Percentiles rank a stretch among this genome's conserved stretches.
These are phyloP conservation scores for Pigoraptor vietnamica DNA, from an alignment of 78 protist species.

Conservation along the genomic window DNA sequence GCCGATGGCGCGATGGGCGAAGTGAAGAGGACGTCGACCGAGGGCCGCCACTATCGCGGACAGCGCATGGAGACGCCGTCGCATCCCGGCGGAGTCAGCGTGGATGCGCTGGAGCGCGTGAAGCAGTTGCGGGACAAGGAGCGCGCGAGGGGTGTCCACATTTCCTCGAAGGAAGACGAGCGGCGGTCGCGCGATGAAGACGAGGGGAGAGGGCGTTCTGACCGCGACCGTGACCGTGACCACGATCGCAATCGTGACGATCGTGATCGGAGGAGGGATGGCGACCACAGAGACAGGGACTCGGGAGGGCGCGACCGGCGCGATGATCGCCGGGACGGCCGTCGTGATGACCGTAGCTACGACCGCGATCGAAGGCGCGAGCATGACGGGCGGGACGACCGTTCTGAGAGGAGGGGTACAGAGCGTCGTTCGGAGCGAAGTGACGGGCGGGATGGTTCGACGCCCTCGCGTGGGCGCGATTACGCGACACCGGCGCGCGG, in stretches of 20 bases:
- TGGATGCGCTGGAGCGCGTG: not conserved
- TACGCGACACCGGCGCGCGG: not conserved
- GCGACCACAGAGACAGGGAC: too few relatives aligned
- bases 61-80: constrained; percentile 12
- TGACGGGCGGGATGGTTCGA: too few relatives aligned
- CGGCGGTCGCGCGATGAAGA: not conserved
- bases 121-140: not conserved
- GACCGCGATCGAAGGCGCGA: not conserved
- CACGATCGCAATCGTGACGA: not conserved
- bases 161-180: not conserved
- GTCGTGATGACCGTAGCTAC: not conserved
- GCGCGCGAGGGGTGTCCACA: not conserved
- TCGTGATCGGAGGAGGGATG: not conserved
- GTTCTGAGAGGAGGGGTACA: too few relatives aligned
- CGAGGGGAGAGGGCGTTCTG: not conserved
- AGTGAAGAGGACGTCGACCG: not conserved
- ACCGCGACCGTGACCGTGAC: not conserved
- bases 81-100: constrained; percentile 13
- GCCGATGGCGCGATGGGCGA: not conserved
- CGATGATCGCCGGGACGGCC: not conserved
- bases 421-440: too few relatives aligned
- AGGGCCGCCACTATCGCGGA: not conserved
- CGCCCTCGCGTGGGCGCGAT: too few relatives aligned
- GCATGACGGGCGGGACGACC: not conserved
- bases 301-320: not conserved